Conservation (phyloP, 2,329 filamentous ascomycete species). For the Pseudovirgaria hyperparasitica region DNA sequence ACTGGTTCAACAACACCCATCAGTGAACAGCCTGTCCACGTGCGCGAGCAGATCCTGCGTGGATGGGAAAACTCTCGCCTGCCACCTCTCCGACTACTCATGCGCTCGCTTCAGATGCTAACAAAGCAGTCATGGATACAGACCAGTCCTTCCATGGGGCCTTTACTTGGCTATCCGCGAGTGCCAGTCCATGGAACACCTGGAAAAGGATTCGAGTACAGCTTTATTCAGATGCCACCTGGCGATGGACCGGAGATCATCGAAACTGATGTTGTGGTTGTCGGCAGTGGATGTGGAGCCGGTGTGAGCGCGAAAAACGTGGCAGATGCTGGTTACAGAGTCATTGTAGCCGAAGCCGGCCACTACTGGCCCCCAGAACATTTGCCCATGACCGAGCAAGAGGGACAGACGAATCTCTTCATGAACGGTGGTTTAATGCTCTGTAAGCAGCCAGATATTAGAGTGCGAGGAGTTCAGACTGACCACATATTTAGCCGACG, state of each 20-base stretch:
- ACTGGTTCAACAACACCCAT: constrained; percentile 56
- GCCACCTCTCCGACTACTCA: constrained; percentile 40
- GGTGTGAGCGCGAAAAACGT: constrained; percentile 71
- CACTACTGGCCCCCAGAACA: constrained; percentile 62
- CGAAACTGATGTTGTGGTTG: constrained; percentile 69
- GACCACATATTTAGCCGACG: constrained; percentile 20
- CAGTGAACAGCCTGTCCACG: constrained; percentile 44
- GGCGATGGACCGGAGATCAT: constrained; percentile 44
- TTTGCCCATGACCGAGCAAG: constrained; percentile 58
- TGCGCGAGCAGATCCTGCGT: constrained; percentile 50
- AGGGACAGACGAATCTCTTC: constrained; percentile 51
- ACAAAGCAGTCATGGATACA: constrained; percentile 43
- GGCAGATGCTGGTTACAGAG: constrained; percentile 59
- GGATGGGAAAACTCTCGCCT: constrained; percentile 49
- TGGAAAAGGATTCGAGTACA: constrained; percentile 41
- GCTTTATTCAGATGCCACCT: constrained; percentile 50
- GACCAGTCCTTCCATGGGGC: constrained; percentile 41
- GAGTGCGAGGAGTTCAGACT: too few relatives aligned
- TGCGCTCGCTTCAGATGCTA: constrained; percentile 43
- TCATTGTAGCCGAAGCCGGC: constrained; percentile 72
- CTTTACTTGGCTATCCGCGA: constrained; percentile 46
- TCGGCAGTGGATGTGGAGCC: constrained; percentile 80
- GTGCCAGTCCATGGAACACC: constrained; percentile 42
- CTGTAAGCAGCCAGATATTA: too few relatives aligned
- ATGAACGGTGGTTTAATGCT: constrained; percentile 51